These are phyloP conservation scores for Symbiodinium natans DNA, from an alignment of 73 alveolate genomes.

Conservation along the genomic window DNA sequence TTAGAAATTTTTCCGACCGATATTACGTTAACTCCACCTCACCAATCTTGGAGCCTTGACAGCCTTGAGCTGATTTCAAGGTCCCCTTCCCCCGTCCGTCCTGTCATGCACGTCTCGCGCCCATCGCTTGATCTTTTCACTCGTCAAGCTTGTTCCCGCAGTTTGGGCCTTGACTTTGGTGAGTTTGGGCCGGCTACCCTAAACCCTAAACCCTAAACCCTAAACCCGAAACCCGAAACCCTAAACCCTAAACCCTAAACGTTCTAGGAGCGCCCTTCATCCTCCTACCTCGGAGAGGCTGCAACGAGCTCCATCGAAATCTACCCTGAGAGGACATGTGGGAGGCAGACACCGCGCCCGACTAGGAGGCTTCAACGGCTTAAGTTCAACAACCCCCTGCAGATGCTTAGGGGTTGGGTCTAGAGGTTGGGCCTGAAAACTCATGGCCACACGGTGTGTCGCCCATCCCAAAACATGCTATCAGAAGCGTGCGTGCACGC, in stretches of 20 bases:
- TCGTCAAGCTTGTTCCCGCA: constrained; percentile 93
- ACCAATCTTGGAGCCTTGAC: too few species aligned
- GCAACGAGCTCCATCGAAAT: not conserved
- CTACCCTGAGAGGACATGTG: not conserved
- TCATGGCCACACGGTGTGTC: too few species aligned
- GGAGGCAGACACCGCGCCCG: not conserved
- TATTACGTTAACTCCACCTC: too few species aligned
- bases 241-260: not conserved
- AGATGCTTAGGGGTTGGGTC: too few species aligned
- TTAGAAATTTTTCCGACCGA: too few species aligned
- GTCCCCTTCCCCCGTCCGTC: not conserved
- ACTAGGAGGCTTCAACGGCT: not conserved
- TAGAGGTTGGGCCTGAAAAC: too few species aligned
- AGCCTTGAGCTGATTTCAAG: too few species aligned
- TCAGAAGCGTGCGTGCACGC: too few species aligned
- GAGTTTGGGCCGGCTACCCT: not conserved
- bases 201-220: not conserved
- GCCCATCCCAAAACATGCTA: too few species aligned
- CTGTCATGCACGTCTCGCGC: not conserved
- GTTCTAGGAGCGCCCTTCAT: not conserved
- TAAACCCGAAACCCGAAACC: not conserved
- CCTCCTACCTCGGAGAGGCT: not conserved
- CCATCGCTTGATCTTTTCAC: constrained; percentile 1
- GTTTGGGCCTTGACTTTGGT: constrained; percentile 32
- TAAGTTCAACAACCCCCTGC: not conserved